Base-by-base conservation (phyloP, 345 rosid genomes). In the Carallia pectinifolia region DNA sequence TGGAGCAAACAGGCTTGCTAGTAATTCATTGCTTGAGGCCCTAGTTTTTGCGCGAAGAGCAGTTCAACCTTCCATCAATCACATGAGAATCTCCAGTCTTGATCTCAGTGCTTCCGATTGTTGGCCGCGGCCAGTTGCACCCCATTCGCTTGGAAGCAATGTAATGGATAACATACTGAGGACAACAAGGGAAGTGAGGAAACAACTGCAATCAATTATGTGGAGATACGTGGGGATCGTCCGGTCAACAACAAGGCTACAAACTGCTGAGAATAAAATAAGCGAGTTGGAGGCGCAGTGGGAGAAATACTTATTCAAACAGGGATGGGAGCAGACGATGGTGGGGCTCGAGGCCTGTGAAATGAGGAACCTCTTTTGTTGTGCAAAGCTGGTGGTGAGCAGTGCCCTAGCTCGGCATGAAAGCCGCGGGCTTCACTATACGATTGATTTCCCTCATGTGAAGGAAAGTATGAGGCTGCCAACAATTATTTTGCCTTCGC, bases 381-480 rank as follows among this genome's bases (percentile, higher is more conserved):
- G 98, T 15, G 92, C 98, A 56, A 95, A 95, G 88, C 82, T 95
- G 76, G 97, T 95, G 16, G 89, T 86, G 62, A 90, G 89, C 87
- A 95, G 99, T 12, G 97, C 97, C 2, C 84, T 90, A 31, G 77
- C 97, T 0, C 86, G 99, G 79, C 97, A 90, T 2, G 99, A 95
- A 69, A 95, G 97, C 83, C 97, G 97, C 0, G 99, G 97, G 19
- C 93, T 92, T 67, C 97, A 92, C 84, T 95, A 92, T 83, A 95
- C 86, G 10, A 80, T 72, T 12, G 99, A 95, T 81, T 95, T 83
- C 74, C 99, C 99, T 59, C 63, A 81, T 54, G 75, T 92, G 70
- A 93, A 92, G 76, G 99, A 95, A 77, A 95, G 92, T 65, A 85
- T 84, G 86, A 84, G 98, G 77, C 82, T 90, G 37, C 99, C 99